Evolutionary conservation across 2,329 filamentous ascomycete species (phyloP).

Genomic region (Aspergillus sp.): DNA sequence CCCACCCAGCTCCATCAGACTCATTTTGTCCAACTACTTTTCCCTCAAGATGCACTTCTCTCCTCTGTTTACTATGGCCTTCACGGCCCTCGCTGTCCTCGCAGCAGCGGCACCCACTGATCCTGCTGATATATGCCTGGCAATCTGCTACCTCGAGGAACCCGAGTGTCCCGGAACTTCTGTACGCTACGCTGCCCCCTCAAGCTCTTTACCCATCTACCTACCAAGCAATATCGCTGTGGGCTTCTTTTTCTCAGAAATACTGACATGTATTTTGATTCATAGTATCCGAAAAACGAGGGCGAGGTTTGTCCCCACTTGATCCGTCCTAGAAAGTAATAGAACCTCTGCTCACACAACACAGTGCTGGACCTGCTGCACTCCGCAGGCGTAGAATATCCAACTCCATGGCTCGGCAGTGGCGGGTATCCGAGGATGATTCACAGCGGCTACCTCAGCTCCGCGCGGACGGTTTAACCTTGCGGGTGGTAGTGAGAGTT

Average conservation of each 20-base stretch:
- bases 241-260: too few species aligned
- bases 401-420: too few species aligned
- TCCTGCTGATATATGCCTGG: neutral
- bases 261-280: too few species aligned
- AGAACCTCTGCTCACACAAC: neutral
- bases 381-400: neutral
- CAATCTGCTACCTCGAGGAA: neutral
- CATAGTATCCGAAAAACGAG: neutral
- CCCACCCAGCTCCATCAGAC: too few species aligned
- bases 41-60: neutral
- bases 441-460: too few species aligned
- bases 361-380: conserved; percentile 6
- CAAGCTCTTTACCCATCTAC: too few species aligned
- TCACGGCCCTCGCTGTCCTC: neutral
- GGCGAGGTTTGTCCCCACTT: neutral
- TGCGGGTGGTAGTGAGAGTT: too few species aligned
- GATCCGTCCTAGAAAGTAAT: too few species aligned
- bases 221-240: too few species aligned
- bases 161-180: neutral
- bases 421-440: too few species aligned
- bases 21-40: neutral
- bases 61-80: neutral
- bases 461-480: too few species aligned
- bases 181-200: neutral
- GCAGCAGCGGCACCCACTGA: neutral